A percentile compares a stretch with the other conserved stretches of the same genome.
Conservation (phyloP, 2,329 filamentous ascomycete genomes). For the Trichoderma atroviride region DNA sequence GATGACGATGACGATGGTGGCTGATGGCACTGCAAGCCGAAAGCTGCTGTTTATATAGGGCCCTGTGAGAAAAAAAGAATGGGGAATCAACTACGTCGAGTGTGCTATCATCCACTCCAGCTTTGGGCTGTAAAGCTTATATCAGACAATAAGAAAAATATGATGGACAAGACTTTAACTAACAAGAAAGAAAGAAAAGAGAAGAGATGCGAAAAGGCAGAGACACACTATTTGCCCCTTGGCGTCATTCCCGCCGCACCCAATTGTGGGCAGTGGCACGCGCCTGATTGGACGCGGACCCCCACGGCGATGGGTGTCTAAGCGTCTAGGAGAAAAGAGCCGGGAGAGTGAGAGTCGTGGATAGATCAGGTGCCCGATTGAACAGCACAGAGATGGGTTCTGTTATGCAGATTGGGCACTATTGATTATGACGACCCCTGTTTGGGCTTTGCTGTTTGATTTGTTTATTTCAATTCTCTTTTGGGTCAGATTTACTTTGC, state of each 20-base stretch:
- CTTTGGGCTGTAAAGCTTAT: not conserved
- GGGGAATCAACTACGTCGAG: not conserved
- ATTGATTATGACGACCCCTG: not conserved
- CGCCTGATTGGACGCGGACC: constrained; percentile 31
- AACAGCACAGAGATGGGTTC: not conserved
- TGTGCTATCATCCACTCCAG: not conserved
- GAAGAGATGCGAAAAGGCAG: not conserved
- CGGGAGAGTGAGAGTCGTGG: not conserved
- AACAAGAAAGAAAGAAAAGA: not conserved
- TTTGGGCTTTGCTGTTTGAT: not conserved
- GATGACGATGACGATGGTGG: not conserved
- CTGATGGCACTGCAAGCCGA: not conserved
- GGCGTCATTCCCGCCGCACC: constrained; percentile 14
- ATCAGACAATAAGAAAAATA: not conserved
- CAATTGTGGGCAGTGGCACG: constrained; percentile 11
- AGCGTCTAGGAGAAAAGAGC: constrained; percentile 1
- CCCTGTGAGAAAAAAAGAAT: not conserved
- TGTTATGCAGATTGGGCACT: not conserved
- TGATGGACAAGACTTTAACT: not conserved
- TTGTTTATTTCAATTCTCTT: not conserved
- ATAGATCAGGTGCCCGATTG: constrained; percentile 8
- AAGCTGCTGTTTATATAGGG: not conserved
- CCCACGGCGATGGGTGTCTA: constrained; percentile 16
- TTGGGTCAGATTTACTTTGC: not conserved
- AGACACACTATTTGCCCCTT: not conserved